These are phyloP conservation scores for Pichiaceae sp. DNA, from an alignment of 1,139 yeast genomes.

Conservation along the genomic window DNA sequence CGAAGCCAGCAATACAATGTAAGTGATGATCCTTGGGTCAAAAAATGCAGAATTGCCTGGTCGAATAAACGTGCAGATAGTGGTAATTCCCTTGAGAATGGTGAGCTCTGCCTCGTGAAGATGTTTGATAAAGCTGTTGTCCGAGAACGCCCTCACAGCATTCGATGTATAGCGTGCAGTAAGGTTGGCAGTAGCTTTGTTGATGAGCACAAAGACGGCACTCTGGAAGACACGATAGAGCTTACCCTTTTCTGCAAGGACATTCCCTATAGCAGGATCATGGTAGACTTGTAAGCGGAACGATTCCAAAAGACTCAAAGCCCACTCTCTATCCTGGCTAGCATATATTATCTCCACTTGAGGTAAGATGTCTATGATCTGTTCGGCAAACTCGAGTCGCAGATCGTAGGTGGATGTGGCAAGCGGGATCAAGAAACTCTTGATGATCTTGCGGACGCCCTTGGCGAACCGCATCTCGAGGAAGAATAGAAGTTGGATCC, in stretches of 20 bases:
- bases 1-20: constrained; percentile 13
- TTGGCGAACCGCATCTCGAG: constrained; percentile 54
- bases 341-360: constrained; percentile 39
- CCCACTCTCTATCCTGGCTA: constrained; percentile 57
- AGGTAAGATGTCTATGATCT: constrained; percentile 49
- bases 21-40: constrained; percentile 10
- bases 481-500: constrained; percentile 23
- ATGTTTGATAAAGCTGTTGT: neutral
- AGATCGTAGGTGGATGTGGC: constrained; percentile 38
- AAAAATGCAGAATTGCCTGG: constrained; percentile 15
- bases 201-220: constrained; percentile 4
- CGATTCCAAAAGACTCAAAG: constrained; percentile 42
- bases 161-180: neutral
- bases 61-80: constrained; percentile 16
- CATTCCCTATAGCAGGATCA: constrained; percentile 24
- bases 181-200: neutral
- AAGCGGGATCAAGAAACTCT: constrained; percentile 42
- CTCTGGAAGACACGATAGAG: constrained; percentile 32
- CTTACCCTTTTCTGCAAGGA: constrained; percentile 30
- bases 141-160: neutral
- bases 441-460: constrained; percentile 36
- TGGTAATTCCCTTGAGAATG: constrained; percentile 14
- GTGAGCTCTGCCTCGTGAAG: neutral
- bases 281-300: constrained; percentile 47
- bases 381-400: constrained; percentile 43